Percentiles rank a stretch among this genome's conserved stretches.
These are phyloP conservation scores for Leptomonas pyrrhocoris DNA, from an alignment of 208 protist species.

Conservation along the genomic window DNA sequence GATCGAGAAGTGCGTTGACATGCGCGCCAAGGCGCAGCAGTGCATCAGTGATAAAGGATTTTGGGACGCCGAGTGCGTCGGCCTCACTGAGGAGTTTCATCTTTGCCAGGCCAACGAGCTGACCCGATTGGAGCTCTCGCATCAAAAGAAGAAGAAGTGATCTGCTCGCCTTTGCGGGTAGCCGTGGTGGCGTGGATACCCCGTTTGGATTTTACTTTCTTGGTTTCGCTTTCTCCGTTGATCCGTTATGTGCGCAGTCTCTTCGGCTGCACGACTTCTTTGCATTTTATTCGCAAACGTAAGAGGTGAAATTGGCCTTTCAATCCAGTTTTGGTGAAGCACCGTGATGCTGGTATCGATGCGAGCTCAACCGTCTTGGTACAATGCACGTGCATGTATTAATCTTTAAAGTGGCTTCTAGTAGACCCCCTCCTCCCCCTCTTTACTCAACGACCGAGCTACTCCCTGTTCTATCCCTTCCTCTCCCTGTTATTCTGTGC, in stretches of 20 bases:
- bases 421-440: no score
- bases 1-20: conserved; percentile 67
- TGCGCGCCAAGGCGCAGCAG: conserved; percentile 63
- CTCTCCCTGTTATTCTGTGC: not conserved
- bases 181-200: no score
- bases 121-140: conserved; percentile 42
- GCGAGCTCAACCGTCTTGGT: no score
- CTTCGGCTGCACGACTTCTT: no score
- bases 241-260: no score
- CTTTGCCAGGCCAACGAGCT: conserved; percentile 74
- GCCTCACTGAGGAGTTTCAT: conserved; percentile 75
- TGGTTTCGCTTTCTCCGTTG: not conserved
- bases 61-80: conserved; percentile 64
- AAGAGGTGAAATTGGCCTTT: no score
- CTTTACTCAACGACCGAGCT: not conserved
- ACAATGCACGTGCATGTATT: no score
- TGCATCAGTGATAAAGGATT: conserved; percentile 80
- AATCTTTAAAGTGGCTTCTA: no score
- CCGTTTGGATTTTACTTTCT: no score
- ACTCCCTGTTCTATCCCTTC: not conserved
- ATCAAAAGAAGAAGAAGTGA: conserved; percentile 12
- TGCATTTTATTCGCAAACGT: no score
- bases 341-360: no score
- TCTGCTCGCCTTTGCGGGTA: not conserved
- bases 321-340: no score